Conservation (phyloP, 257 asterid species). For the Lycium ferocissimum region DNA sequence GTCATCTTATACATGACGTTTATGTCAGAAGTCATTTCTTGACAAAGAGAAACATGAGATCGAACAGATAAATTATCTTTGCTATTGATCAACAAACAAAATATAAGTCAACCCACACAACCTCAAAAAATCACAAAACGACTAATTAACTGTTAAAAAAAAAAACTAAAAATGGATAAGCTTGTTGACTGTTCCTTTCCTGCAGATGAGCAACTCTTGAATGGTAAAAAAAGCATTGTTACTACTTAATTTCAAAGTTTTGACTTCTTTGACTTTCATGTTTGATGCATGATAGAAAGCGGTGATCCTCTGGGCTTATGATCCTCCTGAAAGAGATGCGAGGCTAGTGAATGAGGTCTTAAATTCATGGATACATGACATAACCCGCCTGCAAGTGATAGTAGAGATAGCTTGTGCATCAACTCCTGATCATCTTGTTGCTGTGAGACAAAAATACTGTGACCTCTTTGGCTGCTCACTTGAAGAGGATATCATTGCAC, state of each 20-base stretch:
- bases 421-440: slow-evolving; percentile 72
- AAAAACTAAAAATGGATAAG: not conserved
- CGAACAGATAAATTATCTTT: too few species aligned
- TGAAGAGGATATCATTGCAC: slow-evolving; percentile 72
- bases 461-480: slow-evolving; percentile 63
- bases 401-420: slow-evolving; percentile 82
- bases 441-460: slow-evolving; percentile 68
- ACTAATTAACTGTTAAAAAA: too few species aligned
- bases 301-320: slow-evolving; percentile 64
- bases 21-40: too few species aligned
- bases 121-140: not conserved
- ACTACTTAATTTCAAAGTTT: not conserved
- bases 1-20: too few species aligned
- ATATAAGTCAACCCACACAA: too few species aligned
- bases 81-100: too few species aligned
- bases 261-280: not conserved
- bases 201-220: not conserved
- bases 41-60: too few species aligned
- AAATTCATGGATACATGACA: slow-evolving; percentile 49
- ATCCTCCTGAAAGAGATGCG: slow-evolving; percentile 84
- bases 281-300: slow-evolving; percentile 58
- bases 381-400: slow-evolving; percentile 52
- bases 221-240: not conserved
- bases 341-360: slow-evolving; percentile 71
- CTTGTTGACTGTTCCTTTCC: not conserved